These are phyloP conservation scores for Torulaspora delbrueckii DNA, from an alignment of 805 yeast species.

Conservation along the genomic window DNA sequence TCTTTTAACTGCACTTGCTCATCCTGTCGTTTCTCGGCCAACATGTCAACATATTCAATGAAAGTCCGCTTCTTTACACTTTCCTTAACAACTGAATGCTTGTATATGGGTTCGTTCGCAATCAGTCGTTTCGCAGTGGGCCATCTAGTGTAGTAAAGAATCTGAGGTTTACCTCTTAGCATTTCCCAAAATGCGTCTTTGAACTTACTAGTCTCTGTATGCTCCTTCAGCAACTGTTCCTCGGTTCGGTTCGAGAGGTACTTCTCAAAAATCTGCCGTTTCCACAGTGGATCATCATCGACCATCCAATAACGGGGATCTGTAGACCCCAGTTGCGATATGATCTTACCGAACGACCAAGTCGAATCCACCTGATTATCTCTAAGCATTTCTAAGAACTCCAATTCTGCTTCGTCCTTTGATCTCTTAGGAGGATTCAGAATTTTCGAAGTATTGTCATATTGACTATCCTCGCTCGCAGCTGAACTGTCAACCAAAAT, in stretches of 20 bases:
- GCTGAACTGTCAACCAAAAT: neutral
- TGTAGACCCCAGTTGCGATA: constrained; percentile 46
- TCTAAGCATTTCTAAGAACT: constrained; percentile 50
- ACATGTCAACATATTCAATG: constrained; percentile 42
- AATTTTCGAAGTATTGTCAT: constrained; percentile 28
- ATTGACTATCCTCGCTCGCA: constrained; percentile 14
- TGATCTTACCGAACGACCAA: constrained; percentile 69
- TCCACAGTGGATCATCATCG: constrained; percentile 49
- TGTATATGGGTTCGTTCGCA: constrained; percentile 60
- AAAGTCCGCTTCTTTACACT: constrained; percentile 52
- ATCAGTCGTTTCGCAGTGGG: constrained; percentile 47
- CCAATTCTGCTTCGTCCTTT: constrained; percentile 39
- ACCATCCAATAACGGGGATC: constrained; percentile 68
- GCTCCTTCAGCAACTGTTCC: constrained; percentile 49
- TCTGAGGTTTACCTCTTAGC: constrained; percentile 40
- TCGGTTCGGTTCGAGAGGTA: constrained; percentile 49
- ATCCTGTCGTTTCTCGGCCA: constrained; percentile 34
- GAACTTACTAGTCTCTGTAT: constrained; percentile 51
- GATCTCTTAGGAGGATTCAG: constrained; percentile 26
- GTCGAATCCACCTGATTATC: constrained; percentile 59
- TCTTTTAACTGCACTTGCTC: constrained; percentile 31
- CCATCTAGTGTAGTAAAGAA: constrained; percentile 64
- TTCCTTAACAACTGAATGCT: constrained; percentile 55
- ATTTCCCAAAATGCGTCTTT: constrained; percentile 48
- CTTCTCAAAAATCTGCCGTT: constrained; percentile 61